Evolutionary conservation across 2,329 filamentous ascomycete genomes (phyloP).

Genomic region (Claviceps fusiformis): DNA sequence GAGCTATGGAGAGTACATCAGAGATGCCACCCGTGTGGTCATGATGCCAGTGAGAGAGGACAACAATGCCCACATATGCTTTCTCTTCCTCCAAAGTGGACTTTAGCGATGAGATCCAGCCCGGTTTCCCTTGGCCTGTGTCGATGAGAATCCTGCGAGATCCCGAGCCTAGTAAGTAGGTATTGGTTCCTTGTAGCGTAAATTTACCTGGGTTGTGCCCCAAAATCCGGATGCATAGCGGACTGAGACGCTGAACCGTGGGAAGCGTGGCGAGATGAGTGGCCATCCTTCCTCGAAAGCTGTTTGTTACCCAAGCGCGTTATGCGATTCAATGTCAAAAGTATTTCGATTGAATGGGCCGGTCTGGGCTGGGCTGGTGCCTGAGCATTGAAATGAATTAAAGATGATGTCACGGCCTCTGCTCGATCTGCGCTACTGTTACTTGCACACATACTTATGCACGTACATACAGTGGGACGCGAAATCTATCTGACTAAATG

Average conservation of each 20-base stretch:
- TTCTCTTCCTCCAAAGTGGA: constrained; percentile 52
- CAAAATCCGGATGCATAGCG: constrained; percentile 67
- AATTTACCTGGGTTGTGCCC: constrained; percentile 85
- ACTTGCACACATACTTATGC: too few relatives aligned
- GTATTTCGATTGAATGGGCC: too few relatives aligned
- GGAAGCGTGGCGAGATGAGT: constrained; percentile 45
- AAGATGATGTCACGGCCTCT: too few relatives aligned
- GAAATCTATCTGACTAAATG: too few relatives aligned
- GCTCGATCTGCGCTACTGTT: too few relatives aligned
- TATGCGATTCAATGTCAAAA: not conserved
- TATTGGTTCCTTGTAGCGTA: constrained; percentile 72
- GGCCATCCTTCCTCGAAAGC: constrained; percentile 1
- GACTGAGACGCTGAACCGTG: constrained; percentile 64
- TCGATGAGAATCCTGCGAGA: constrained; percentile 67
- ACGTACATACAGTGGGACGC: too few relatives aligned
- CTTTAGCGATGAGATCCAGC: constrained; percentile 57
- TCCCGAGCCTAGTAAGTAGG: constrained; percentile 78
- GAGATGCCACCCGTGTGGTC: constrained; percentile 71
- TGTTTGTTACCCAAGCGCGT: not conserved
- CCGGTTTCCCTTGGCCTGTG: constrained; percentile 67
- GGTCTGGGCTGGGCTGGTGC: too few relatives aligned
- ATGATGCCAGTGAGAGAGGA: constrained; percentile 86
- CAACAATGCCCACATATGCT: constrained; percentile 50
- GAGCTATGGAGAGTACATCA: constrained; percentile 53
- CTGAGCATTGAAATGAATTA: too few relatives aligned